These are phyloP conservation scores for Gamarada debralockiae DNA, from an alignment of 495 filamentous ascomycete genomes.

Conservation along the genomic window DNA sequence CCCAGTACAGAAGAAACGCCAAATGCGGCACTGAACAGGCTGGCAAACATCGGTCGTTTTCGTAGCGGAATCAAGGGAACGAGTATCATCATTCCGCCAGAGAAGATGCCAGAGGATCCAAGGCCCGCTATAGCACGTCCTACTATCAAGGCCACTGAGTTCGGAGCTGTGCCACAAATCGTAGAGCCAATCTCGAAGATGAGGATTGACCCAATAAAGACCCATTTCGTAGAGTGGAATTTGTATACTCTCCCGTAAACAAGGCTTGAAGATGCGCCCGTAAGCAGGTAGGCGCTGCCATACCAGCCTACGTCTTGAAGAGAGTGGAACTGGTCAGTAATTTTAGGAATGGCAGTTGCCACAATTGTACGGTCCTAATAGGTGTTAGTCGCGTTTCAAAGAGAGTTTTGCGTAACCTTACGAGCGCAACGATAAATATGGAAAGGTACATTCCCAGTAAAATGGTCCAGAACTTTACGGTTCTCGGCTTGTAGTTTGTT, in stretches of 20 bases:
- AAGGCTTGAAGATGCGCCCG: slow-evolving; percentile 36
- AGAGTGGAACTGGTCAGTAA: slow-evolving; percentile 40
- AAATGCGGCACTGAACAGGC: slow-evolving; percentile 36
- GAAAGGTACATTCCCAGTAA: too few relatives aligned
- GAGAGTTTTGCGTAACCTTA: too few relatives aligned
- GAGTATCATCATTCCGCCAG: slow-evolving; percentile 39
- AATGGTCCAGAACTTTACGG: too few relatives aligned
- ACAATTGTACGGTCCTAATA: slow-evolving; percentile 36
- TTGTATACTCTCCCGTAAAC: slow-evolving; percentile 25
- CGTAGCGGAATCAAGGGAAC: slow-evolving; percentile 35
- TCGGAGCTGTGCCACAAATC: slow-evolving; percentile 51
- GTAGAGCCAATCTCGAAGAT: slow-evolving; percentile 50
- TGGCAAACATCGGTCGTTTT: slow-evolving; percentile 40
- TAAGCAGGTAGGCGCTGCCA: slow-evolving; percentile 48
- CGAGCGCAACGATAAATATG: too few relatives aligned
- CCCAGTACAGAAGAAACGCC: slow-evolving; percentile 31
- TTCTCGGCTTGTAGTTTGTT: too few relatives aligned
- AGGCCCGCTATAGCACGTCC: slow-evolving; percentile 55
- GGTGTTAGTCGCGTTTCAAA: too few relatives aligned
- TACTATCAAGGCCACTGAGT: slow-evolving; percentile 46
- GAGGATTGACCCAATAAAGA: slow-evolving; percentile 21
- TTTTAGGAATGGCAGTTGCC: too few relatives aligned
- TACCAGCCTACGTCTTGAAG: slow-evolving; percentile 52
- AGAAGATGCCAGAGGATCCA: slow-evolving; percentile 38
- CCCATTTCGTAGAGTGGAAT: slow-evolving; percentile 38